Conservation (phyloP, 2,329 filamentous ascomycete species). For the Paecilomyces formosus region DNA sequence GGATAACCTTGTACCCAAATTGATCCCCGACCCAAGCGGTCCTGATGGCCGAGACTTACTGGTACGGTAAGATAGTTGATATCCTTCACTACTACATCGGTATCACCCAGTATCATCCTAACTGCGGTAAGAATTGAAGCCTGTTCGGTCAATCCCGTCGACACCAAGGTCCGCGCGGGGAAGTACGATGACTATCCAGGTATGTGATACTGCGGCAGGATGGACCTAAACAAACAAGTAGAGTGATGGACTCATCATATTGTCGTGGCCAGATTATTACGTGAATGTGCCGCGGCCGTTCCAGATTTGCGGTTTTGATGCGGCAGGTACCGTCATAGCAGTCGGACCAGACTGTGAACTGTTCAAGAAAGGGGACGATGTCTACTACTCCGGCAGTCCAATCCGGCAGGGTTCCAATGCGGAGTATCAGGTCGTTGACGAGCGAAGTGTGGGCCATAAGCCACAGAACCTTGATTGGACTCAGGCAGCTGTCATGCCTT, state of each 20-base stretch:
- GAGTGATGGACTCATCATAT: constrained; percentile 2
- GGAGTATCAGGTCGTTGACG: constrained; percentile 37
- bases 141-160: constrained; percentile 32
- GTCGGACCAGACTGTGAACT: constrained; percentile 23
- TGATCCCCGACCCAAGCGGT: constrained; percentile 16
- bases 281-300: constrained; percentile 15
- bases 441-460: constrained; percentile 31
- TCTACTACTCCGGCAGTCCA: constrained; percentile 36
- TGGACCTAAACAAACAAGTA: not conserved
- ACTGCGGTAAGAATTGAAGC: constrained; percentile 23
- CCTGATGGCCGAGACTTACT: constrained; percentile 28
- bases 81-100: not conserved
- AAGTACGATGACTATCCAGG: constrained; percentile 30
- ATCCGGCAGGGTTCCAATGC: constrained; percentile 36
- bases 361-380: constrained; percentile 37
- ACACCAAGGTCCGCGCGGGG: constrained; percentile 27
- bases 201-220: not conserved
- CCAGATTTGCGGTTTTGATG: constrained; percentile 40
- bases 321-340: constrained; percentile 30
- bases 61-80: constrained; percentile 16
- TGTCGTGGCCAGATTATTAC: constrained; percentile 23
- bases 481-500: constrained; percentile 36
- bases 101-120: not conserved
- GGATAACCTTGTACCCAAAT: constrained; percentile 9
- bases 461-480: constrained; percentile 32